These are phyloP conservation scores for Rhodotorula sp. DNA, from an alignment of 1,284 basidiomycete genomes.

Conservation along the genomic window DNA sequence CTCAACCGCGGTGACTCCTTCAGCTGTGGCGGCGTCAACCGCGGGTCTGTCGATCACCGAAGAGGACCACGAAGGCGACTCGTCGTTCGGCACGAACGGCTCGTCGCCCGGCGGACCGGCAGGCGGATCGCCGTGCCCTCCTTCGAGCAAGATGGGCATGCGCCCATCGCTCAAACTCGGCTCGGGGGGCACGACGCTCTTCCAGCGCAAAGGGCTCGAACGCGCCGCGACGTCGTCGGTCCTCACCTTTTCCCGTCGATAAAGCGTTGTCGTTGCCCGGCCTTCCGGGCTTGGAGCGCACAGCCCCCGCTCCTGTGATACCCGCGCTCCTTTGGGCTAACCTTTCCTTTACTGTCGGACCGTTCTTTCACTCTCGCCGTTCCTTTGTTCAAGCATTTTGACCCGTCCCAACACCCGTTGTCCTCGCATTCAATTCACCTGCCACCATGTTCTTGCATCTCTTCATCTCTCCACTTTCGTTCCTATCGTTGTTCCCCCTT, in stretches of 20 bases:
- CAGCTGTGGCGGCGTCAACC: slow-evolving; percentile 5
- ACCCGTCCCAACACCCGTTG: too few species aligned
- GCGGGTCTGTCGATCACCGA: slow-evolving; percentile 24
- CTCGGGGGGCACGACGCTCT: slow-evolving; percentile 10
- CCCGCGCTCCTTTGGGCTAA: background rate
- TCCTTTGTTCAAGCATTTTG: too few species aligned
- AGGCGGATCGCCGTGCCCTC: slow-evolving; percentile 37
- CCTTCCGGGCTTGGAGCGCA: background rate
- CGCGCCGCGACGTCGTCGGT: slow-evolving; percentile 29
- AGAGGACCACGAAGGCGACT: slow-evolving; percentile 39
- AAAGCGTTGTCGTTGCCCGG: too few species aligned
- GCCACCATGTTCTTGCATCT: too few species aligned
- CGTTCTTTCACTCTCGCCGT: background rate
- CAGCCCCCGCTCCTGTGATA: background rate
- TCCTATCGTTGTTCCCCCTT: too few species aligned
- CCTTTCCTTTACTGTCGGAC: background rate
- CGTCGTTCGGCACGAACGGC: slow-evolving; percentile 38
- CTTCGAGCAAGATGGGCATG: slow-evolving; percentile 22
- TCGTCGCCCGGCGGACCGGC: slow-evolving; percentile 27
- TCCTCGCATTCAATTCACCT: too few species aligned
- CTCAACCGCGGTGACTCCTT: background rate
- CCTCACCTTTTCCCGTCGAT: slow-evolving; percentile 26
- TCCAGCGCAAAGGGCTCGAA: slow-evolving; percentile 22
- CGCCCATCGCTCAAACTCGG: slow-evolving; percentile 32
- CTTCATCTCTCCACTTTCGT: too few species aligned